phyloP scores from a whole-genome alignment of 345 rosid species.

The Pistacia vera region DNA sequence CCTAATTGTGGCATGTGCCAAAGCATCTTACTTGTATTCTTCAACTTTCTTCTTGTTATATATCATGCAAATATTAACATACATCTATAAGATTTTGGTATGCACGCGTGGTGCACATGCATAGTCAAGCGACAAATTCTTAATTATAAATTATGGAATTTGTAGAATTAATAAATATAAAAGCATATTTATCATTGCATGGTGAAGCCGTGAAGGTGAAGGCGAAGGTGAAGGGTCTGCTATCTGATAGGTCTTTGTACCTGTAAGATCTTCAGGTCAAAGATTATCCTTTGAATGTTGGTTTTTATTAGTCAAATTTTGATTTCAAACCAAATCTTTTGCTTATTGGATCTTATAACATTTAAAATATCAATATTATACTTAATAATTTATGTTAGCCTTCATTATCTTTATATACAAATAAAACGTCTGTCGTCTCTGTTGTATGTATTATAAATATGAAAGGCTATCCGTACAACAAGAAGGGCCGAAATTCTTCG shows the following conservation, averaged over 20 bases:
- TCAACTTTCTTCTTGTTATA: conserved; percentile 16
- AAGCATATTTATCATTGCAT: no score
- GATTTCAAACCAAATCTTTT: conserved; percentile 27
- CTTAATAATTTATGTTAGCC: no score
- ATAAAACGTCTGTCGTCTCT: background rate
- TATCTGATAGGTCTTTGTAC: conserved; percentile 33
- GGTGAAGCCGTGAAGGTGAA: no score
- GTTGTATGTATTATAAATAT: background rate
- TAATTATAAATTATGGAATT: no score
- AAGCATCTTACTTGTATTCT: conserved; percentile 38
- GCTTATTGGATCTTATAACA: background rate
- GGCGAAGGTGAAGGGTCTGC: conserved; percentile 27
- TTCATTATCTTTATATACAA: no score
- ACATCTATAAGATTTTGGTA: no score
- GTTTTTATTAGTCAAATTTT: conserved; percentile 14
- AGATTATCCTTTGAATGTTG: conserved; percentile 47
- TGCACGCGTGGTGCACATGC: no score
- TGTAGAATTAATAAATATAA: no score
- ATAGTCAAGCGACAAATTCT: no score
- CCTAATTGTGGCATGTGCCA: conserved; percentile 43
- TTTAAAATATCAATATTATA: no score
- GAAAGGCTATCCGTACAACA: background rate
- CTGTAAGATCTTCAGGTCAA: conserved; percentile 58
- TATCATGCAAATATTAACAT: background rate
- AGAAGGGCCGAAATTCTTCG: conserved; percentile 2